Evolutionary conservation across 345 rosid species (phyloP).

Genomic region (Gossypium arboreum): DNA sequence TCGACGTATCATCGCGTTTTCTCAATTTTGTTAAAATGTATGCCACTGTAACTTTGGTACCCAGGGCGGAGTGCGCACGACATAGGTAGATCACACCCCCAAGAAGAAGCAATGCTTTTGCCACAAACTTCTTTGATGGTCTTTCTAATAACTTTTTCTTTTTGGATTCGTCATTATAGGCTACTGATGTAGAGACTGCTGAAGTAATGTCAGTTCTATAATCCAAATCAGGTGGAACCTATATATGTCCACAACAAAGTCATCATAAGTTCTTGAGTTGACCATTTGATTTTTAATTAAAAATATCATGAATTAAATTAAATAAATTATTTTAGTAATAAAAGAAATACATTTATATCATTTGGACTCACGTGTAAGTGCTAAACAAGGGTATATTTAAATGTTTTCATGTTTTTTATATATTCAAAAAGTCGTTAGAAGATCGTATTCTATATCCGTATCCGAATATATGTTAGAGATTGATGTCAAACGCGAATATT

Average conservation of each 20-base stretch:
- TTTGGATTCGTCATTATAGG: slow-evolving; percentile 21
- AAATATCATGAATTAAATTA: not conserved
- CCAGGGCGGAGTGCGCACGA: slow-evolving; percentile 68
- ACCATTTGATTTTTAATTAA: not conserved
- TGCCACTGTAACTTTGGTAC: slow-evolving; percentile 80
- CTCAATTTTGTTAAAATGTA: slow-evolving; percentile 71
- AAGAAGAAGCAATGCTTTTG: slow-evolving; percentile 59
- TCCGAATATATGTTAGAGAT: not conserved
- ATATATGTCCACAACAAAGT: slow-evolving; percentile 10
- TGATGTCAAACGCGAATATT: not conserved
- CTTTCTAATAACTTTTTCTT: slow-evolving; percentile 39
- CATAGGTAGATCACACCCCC: slow-evolving; percentile 80
- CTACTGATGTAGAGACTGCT: slow-evolving; percentile 16
- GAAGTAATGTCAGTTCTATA: slow-evolving; percentile 6
- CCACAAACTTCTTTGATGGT: slow-evolving; percentile 63
- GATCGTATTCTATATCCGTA: not conserved
- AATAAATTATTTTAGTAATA: not conserved
- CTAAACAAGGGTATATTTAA: not conserved
- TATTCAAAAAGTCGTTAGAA: not conserved
- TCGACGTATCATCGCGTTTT: slow-evolving; percentile 39
- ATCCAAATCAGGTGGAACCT: slow-evolving; percentile 71
- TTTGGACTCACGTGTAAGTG: not conserved
- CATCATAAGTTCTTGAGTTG: not conserved
- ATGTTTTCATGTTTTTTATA: not conserved
- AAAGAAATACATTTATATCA: not conserved